Conservation (phyloP, 176 grass and related monocot species). For the Elaeis guineensis region DNA sequence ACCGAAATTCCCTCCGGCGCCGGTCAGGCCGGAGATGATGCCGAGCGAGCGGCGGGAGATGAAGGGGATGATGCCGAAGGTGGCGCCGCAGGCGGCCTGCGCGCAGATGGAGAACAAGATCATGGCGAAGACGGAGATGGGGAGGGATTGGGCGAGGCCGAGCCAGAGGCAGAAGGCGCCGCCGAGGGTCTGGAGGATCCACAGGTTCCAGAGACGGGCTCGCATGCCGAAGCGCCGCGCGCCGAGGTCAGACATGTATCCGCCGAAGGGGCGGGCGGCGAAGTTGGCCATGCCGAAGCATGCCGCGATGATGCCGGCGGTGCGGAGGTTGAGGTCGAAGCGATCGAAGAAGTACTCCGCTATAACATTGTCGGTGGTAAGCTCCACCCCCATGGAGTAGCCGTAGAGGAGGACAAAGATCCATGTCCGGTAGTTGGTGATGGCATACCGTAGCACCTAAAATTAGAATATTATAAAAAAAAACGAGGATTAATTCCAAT, state of each 20-base stretch:
- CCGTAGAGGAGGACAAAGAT: constrained; percentile 85
- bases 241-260: constrained; percentile 49
- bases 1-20: constrained; percentile 63
- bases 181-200: constrained; percentile 80
- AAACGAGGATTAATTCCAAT: not conserved
- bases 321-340: constrained; percentile 67
- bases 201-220: constrained; percentile 74
- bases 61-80: constrained; percentile 72
- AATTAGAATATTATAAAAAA: not conserved
- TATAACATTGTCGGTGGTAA: constrained; percentile 90
- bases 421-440: constrained; percentile 84
- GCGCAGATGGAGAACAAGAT: constrained; percentile 78
- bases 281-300: constrained; percentile 94
- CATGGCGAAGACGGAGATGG: constrained; percentile 54
- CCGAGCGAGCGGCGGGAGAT: constrained; percentile 64
- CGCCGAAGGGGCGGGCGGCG: constrained; percentile 48
- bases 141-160: constrained; percentile 29
- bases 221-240: constrained; percentile 62
- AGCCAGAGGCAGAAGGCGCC: constrained; percentile 72
- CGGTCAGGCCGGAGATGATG: constrained; percentile 59
- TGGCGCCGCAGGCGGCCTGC: constrained; percentile 69
- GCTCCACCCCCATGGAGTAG: constrained; percentile 86
- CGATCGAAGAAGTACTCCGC: constrained; percentile 75
- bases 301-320: constrained; percentile 65
- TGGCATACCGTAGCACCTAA: constrained; percentile 45